A percentile compares a stretch with the other conserved stretches of the same genome.
These are phyloP conservation scores for Phialocephala sp. DNA, from an alignment of 2,329 filamentous ascomycete species.

Conservation along the genomic window DNA sequence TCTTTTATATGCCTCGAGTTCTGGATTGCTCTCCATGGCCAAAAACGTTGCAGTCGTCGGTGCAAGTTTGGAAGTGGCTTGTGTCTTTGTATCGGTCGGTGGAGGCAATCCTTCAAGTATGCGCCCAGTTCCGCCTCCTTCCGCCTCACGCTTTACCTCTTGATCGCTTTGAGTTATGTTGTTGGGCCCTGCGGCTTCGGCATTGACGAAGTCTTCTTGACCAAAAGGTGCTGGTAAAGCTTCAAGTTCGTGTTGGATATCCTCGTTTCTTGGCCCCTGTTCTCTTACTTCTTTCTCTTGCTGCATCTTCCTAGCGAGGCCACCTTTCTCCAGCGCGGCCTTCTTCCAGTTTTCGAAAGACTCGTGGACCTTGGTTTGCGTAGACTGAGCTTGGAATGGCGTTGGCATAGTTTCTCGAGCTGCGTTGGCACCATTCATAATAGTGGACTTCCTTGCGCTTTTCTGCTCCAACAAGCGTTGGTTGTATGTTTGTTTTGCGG, in stretches of 20 bases:
- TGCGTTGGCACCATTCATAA: neutral
- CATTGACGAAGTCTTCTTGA: too few relatives aligned
- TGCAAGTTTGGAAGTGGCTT: neutral
- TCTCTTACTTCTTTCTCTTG: neutral
- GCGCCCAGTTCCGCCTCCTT: neutral
- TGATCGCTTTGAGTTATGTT: too few relatives aligned
- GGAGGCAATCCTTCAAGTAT: neutral
- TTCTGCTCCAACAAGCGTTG: neutral
- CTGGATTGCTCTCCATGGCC: neutral
- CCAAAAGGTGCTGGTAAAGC: too few relatives aligned
- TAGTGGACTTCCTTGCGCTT: neutral
- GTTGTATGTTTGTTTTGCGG: neutral
- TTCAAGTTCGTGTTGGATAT: neutral
- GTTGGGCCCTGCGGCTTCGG: too few relatives aligned
- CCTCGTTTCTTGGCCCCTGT: neutral
- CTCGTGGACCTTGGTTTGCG: too few relatives aligned
- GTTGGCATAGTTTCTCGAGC: neutral
- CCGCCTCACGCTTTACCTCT: neutral
- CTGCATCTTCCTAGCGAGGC: neutral
- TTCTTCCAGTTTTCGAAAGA: neutral
- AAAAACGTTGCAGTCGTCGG: neutral
- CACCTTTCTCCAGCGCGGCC: neutral
- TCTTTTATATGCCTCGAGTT: neutral
- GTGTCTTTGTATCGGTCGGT: neutral
- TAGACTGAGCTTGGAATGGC: neutral